phyloP scores from a whole-genome alignment of 768 basidiomycete species.

The Leccinum olivaceopallidum region DNA sequence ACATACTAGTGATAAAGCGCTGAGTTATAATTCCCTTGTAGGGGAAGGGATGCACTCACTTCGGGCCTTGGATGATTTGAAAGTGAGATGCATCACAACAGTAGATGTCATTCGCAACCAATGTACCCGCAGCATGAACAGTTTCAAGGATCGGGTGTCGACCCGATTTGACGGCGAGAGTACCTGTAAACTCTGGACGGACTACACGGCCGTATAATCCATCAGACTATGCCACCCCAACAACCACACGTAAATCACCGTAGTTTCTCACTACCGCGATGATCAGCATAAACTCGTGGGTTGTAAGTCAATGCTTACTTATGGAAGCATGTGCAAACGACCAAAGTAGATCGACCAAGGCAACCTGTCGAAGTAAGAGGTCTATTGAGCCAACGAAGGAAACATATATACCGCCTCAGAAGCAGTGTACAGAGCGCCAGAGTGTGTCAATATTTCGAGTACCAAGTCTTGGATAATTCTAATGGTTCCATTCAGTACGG shows the following conservation, averaged over 20 bases:
- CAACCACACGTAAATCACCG: slow-evolving; percentile 30
- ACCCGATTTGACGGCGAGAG: slow-evolving; percentile 85
- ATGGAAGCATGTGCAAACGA: slow-evolving; percentile 84
- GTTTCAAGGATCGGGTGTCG: slow-evolving; percentile 87
- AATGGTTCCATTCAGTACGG: background rate
- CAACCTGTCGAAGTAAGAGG: slow-evolving; percentile 51
- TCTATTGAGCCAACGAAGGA: background rate
- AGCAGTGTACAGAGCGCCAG: slow-evolving; percentile 84
- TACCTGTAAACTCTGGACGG: slow-evolving; percentile 90
- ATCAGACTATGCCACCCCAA: background rate
- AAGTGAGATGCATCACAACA: slow-evolving; percentile 83
- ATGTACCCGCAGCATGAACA: slow-evolving; percentile 60
- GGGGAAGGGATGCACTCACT: slow-evolving; percentile 46
- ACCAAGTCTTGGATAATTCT: slow-evolving; percentile 84
- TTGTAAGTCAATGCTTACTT: slow-evolving; percentile 46
- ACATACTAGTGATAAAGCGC: slow-evolving; percentile 49
- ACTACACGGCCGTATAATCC: slow-evolving; percentile 41
- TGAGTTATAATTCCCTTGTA: background rate
- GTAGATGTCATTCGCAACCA: slow-evolving; percentile 91
- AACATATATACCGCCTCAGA: slow-evolving; percentile 71
- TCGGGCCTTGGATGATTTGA: slow-evolving; percentile 90
- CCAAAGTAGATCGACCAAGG: slow-evolving; percentile 87
- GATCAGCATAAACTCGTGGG: background rate
- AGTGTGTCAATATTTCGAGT: slow-evolving; percentile 62
- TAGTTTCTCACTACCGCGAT: slow-evolving; percentile 46